Conservation (phyloP, 352 stramenopile species). For the Pythium insidiosum region DNA sequence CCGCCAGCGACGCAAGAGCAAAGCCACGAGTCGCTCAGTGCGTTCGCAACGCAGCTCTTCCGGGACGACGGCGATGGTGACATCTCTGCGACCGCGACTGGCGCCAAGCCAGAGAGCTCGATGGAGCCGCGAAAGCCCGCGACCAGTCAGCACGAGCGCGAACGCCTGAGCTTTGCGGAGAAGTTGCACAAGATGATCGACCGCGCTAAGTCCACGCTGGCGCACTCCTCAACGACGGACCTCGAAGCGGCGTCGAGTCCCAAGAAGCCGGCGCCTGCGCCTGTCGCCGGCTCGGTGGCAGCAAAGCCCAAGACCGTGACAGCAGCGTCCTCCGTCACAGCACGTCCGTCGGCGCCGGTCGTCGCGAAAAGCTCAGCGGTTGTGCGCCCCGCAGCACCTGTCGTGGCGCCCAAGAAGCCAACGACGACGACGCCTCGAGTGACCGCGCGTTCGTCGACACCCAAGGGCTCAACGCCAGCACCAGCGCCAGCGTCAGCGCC, state of each 20-base stretch:
- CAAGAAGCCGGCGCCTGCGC: neutral
- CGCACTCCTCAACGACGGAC: too few relatives aligned
- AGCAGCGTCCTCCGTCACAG: too few relatives aligned
- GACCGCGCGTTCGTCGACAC: too few relatives aligned
- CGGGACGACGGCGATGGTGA: conserved; percentile 22
- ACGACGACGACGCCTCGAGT: too few relatives aligned
- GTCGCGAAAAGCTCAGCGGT: neutral
- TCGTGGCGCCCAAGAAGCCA: too few relatives aligned
- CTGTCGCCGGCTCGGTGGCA: neutral
- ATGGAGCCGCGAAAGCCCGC: neutral
- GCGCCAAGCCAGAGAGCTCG: neutral
- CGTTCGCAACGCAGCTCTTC: conserved; percentile 64
- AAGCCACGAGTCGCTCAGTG: conserved; percentile 52
- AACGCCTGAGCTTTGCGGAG: conserved; percentile 72
- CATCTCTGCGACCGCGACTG: neutral
- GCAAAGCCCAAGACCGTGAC: neutral
- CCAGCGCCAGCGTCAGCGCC: neutral
- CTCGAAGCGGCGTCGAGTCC: conserved; percentile 4
- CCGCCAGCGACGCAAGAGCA: too few relatives aligned
- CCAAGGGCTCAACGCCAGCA: neutral
- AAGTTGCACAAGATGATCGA: conserved; percentile 87
- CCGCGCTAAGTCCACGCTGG: conserved; percentile 61
- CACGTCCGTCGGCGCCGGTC: too few relatives aligned
- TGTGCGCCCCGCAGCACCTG: neutral
- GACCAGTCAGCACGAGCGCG: conserved; percentile 31